Base-by-base conservation (phyloP, 192 early-diverging fungal genomes). In the Coemansia sp. region DNA sequence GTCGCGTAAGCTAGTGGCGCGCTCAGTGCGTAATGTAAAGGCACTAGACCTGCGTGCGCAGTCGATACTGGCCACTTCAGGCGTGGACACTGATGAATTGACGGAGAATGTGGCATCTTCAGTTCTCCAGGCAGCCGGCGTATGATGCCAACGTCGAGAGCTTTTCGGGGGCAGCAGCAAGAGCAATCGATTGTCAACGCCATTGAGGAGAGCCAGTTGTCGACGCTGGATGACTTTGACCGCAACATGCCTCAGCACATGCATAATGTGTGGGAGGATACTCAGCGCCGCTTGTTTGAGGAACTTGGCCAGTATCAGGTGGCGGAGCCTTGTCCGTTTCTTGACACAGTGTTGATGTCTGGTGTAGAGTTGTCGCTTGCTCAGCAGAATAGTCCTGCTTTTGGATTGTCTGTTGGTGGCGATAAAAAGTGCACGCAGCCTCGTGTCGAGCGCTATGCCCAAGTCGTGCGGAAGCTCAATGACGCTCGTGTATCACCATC, bases 131-230 rank as follows among this genome's bases (percentile, higher is more conserved):
- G 78, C 87, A 89, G 64, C 92, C 90, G 1, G 76, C 89, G 29
- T 82, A 86, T 60, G 95, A 97, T 64, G 92, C 90, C 23, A 93
- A 95, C 66, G 87, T 95, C 32, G 92, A 96, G 88, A 75, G 84
- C 31, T 95, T 88, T 66, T 68, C 96, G n/a, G 74, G 60, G 71
- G 32, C 85, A 91, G 67, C 88, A 90, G 64, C 90, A 92, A 55
- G 89, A 94, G 73, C 90, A 88, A 63, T 87, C 90, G 34, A 89
- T 96, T 63, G 72, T 92, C 48, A 80, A 74, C 36, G 90, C 94
- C 0, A 88, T 98, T 50, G 88, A 95, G 68, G 87, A 85, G 61
- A 84, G 86, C 69, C 79, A 86, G 69, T 86, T 83, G 31, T 64
- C 72, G 66, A 90, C 94, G 17, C 68, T 85, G 37, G 72, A 86